Conservation (phyloP, 371 early-diverging fungal genomes). For the Mucor velutinosus region DNA sequence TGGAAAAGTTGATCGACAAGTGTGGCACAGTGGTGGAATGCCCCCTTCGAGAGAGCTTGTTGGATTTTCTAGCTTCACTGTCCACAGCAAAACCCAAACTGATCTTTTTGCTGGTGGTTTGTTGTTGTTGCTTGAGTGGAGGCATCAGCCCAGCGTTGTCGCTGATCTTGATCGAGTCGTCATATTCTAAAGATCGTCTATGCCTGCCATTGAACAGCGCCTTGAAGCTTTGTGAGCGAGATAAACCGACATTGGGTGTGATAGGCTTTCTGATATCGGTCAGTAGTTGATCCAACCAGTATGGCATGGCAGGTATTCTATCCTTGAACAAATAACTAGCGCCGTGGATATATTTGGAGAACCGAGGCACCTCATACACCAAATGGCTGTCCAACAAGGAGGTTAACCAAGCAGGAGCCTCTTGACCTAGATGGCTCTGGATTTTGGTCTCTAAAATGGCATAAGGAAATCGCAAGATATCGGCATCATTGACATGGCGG, state of each 20-base stretch:
- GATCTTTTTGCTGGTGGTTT: not conserved
- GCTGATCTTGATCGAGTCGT: not conserved
- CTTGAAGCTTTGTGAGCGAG: constrained; percentile 46
- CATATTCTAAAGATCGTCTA: constrained; percentile 22
- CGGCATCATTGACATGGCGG: constrained; percentile 73
- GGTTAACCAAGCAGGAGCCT: constrained; percentile 92
- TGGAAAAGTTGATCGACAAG: not conserved
- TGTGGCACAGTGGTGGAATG: not conserved
- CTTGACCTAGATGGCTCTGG: constrained; percentile 88
- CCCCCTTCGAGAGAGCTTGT: not conserved
- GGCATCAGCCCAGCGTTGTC: not conserved
- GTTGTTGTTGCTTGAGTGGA: not conserved
- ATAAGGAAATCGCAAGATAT: constrained; percentile 93
- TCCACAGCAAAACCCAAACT: not conserved
- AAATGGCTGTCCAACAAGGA: constrained; percentile 84
- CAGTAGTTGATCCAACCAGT: constrained; percentile 95
- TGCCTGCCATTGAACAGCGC: constrained; percentile 50
- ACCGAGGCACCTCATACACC: constrained; percentile 97
- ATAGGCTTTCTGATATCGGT: constrained; percentile 82
- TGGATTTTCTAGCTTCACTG: not conserved
- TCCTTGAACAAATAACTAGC: constrained; percentile 81
- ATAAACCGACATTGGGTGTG: constrained; percentile 48
- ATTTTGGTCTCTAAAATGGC: constrained; percentile 98
- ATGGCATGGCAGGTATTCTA: constrained; percentile 86
- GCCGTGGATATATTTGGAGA: constrained; percentile 98